Percentiles rank a stretch among this genome's conserved stretches.
Conservation (phyloP, 768 basidiomycete genomes). For the Agrocybe chaxingu region DNA sequence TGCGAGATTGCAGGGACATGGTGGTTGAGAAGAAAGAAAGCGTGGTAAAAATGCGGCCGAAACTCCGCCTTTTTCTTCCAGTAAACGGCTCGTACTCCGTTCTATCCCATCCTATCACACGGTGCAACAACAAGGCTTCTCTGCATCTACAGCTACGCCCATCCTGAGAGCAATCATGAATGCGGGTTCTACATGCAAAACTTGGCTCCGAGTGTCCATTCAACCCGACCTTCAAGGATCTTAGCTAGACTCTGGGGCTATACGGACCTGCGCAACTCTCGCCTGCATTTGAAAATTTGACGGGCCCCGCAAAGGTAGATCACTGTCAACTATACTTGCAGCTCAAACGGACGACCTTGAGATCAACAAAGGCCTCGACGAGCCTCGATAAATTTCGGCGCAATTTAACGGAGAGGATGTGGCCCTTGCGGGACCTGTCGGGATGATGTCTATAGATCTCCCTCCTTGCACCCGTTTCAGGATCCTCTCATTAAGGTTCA, state of each 20-base stretch:
- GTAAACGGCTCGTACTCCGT: no score
- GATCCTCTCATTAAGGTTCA: constrained; percentile 15
- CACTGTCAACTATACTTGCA: constrained; percentile 2
- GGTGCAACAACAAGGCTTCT: no score
- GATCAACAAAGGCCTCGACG: neutral
- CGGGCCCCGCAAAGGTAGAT: neutral
- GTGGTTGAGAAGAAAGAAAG: no score
- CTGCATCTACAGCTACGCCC: no score
- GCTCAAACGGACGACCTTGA: neutral
- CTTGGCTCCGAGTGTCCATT: constrained; percentile 3
- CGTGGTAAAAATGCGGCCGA: no score
- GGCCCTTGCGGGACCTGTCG: no score
- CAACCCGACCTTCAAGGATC: constrained; percentile 5
- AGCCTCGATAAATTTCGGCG: neutral
- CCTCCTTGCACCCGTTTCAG: constrained; percentile 16
- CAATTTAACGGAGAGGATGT: no score
- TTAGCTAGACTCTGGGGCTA: neutral
- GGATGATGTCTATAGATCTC: constrained; percentile 16
- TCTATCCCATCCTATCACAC: no score
- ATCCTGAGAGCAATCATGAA: no score
- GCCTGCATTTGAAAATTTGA: neutral
- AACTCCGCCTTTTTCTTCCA: no score
- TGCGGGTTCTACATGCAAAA: neutral
- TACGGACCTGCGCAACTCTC: no score
- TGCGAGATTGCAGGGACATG: no score